Base-by-base conservation (phyloP, 1,284 basidiomycete genomes). In the Pascua sp. region DNA sequence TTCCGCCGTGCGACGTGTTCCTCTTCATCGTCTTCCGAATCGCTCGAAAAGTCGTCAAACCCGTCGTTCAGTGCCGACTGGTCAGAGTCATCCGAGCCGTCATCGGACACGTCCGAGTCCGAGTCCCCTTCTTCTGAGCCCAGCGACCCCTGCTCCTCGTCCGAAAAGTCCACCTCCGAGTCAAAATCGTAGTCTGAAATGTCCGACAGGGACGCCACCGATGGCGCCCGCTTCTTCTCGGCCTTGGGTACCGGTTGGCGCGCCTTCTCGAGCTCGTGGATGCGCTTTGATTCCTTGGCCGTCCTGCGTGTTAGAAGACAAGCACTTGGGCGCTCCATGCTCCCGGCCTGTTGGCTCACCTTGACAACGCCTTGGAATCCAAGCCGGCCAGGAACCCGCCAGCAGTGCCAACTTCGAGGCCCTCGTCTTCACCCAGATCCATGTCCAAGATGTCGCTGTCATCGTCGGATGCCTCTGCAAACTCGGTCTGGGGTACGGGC, bases 261-360 rank as follows among this genome's bases (percentile, higher is more conserved):
- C 8, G 63, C 41, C 60, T 77, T 78, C 13, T 67, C 63, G 15
- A 75, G 59, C 5, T 67, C 67, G 56, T 79, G 76, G 40, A 79
- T 55, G 38, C 77, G 62, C 39, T 74, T 68, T 13, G 73, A 74
- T 64, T 79, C 77, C 59, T 77, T 77, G 1, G 62, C 63, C n/a
- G 74, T 68, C 32, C 73, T 74, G 42, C 3, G 16, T 9, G 36
- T 55, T 48, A 58, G 60, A 32, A 32, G 24, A 32, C 24, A 32
- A 32, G 24, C 24, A 32, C 24, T 32, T 32, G 24, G 4, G 24
- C 24, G n/a, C 2, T 13, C 32, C 39, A 8, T n/a, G 9, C 24
- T 9, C 18, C 4, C 16, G 3, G 15, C 4, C 15, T 5, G 4
- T 4, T 4, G 24, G 70, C 72, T 59, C 54, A 76, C 76, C 76